Evolutionary conservation across 441 rosid species (phyloP).

Genomic region (Pelargonium fulgidum): DNA sequence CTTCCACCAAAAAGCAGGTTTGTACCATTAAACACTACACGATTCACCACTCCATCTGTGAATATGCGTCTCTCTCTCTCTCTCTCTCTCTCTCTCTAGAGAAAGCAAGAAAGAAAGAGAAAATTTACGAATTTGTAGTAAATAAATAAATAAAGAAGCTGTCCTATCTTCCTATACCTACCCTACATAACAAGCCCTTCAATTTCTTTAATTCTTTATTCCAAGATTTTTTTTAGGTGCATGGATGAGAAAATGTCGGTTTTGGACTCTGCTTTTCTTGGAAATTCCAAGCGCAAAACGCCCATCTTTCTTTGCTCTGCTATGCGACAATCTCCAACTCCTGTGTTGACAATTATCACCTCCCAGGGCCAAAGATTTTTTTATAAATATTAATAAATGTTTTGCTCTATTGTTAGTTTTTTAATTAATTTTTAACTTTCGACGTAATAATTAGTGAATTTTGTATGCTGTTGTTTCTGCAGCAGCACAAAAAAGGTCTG

Average conservation of each 20-base stretch:
- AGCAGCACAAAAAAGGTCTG: background rate
- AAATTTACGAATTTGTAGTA: background rate
- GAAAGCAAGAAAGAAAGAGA: background rate
- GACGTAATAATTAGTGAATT: background rate
- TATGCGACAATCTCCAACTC: slow-evolving; percentile 24
- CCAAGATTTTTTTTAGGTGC: slow-evolving; percentile 6
- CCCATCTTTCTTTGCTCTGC: slow-evolving; percentile 8
- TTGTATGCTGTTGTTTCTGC: background rate
- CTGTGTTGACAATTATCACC: slow-evolving; percentile 14
- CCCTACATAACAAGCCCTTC: slow-evolving; percentile 29
- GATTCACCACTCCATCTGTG: slow-evolving; percentile 31
- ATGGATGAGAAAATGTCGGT: slow-evolving; percentile 12
- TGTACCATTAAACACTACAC: slow-evolving; percentile 19
- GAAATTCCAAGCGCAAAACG: slow-evolving; percentile 4
- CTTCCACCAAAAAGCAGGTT: slow-evolving; percentile 25
- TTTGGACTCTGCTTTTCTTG: slow-evolving; percentile 18
- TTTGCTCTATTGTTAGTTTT: background rate
- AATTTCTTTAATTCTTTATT: slow-evolving; percentile 31
- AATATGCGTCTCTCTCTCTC: slow-evolving; percentile 21
- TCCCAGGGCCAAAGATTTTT: background rate
- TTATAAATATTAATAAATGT: too few species aligned
- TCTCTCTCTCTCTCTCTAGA: too few species aligned
- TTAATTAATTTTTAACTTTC: background rate
- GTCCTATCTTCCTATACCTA: slow-evolving; percentile 42
- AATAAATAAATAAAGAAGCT: slow-evolving; percentile 21